Evolutionary conservation across 2,329 filamentous ascomycete genomes (phyloP), one percentile per base, ranked within the genome.

Genomic region (Phaeoacremonium minimum): DNA sequence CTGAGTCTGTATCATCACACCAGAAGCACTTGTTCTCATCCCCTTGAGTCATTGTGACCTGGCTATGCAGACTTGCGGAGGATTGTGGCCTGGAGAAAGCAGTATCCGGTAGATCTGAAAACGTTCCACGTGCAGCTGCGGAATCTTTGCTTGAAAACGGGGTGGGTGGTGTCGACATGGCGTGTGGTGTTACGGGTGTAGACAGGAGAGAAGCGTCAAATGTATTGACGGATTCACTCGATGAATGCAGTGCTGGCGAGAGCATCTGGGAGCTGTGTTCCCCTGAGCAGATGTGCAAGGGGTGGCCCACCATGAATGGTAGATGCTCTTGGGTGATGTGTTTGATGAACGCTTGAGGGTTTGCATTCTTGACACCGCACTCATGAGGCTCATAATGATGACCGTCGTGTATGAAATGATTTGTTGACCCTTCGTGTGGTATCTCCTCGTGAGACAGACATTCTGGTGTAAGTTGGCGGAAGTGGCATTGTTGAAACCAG

Each of bases 1-100:
- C n/a, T n/a, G 40, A 30, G 15, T 43, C 42, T 4, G 40, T 35
- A 8, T 44, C 37, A 8, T 55, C 46, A 14, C 52, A 52, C 57
- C 57, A 61, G 15, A 53, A 38, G 36, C 57, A 61, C 35, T 42
- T 41, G 37, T 52, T 47, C 32, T 50, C 48, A 9, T 46, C 38
- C 22, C 22, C 22, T 3, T 9, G 22, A n/a, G 5, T 46, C 46
- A 15, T 30, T 16, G 2, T 33, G 15, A 43, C 33, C 3, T 43
- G 39, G 11, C 38, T 12, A 15, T 40, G 37, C 13, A 34, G 34
- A 17, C 22, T 26, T 9, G 22, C 22, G n/a, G 22, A 26, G 2
- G 22, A 26, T 26, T 9, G n/a, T 26, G 22, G 22, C n/a, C 22
- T 9, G 9, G 22, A n/a, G 22, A 26, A 26, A n/a, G 22, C 22